Percentiles rank a stretch among this genome's conserved stretches.
These are phyloP conservation scores for Podospora didyma DNA, from an alignment of 495 filamentous ascomycete species.

Conservation along the genomic window DNA sequence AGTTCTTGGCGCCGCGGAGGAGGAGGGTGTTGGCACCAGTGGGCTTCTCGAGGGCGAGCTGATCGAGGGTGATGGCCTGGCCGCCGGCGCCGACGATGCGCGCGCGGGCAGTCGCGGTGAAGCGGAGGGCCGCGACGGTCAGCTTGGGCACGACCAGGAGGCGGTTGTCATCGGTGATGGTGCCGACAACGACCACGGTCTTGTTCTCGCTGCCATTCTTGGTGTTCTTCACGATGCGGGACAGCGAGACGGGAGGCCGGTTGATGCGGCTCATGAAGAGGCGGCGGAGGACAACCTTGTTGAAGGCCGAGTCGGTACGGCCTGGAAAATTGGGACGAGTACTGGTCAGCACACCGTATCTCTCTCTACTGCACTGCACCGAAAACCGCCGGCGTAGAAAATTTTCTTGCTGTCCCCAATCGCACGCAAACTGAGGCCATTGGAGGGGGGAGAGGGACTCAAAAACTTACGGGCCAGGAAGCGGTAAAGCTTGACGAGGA, in stretches of 20 bases:
- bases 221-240: conserved; percentile 72
- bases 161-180: conserved; percentile 95
- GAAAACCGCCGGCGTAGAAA: no score
- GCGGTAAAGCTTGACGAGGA: conserved; percentile 97
- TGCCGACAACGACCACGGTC: conserved; percentile 87
- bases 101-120: conserved; percentile 92
- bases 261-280: conserved; percentile 98
- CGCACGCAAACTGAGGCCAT: no score
- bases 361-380: neutral
- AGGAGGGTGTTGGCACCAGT: conserved; percentile 93
- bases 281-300: conserved; percentile 92
- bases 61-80: conserved; percentile 90
- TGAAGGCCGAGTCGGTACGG: conserved; percentile 94
- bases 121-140: conserved; percentile 84
- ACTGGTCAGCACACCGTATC: conserved; percentile 34
- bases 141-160: conserved; percentile 86
- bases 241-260: conserved; percentile 90
- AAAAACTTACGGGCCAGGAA: conserved; percentile 87
- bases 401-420: neutral
- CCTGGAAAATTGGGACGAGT: conserved; percentile 48
- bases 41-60: conserved; percentile 87
- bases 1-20: conserved; percentile 93
- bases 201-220: conserved; percentile 71
- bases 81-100: conserved; percentile 90
- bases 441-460: neutral